phyloP scores from a whole-genome alignment of 2,329 filamentous ascomycete genomes.

The Chrysoporthe austroafricana region DNA sequence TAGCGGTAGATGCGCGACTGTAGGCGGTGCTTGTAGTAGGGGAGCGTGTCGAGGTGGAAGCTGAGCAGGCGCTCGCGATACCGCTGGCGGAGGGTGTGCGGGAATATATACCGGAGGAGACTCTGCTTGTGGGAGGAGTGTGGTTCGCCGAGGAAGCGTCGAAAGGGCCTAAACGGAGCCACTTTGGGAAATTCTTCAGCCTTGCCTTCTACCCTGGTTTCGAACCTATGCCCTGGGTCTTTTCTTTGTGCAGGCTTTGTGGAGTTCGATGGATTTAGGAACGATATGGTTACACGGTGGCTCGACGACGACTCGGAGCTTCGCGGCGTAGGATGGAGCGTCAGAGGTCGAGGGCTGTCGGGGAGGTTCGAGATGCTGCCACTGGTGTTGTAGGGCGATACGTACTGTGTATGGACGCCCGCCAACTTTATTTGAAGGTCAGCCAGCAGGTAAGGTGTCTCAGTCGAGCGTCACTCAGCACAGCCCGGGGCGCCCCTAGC shows the following conservation, averaged over 20 bases:
- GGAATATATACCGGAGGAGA: slow-evolving; percentile 70
- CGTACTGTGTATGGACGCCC: neutral
- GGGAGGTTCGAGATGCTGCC: neutral
- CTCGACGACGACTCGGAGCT: neutral
- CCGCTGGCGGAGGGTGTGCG: slow-evolving; percentile 61
- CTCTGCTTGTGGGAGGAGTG: slow-evolving; percentile 49
- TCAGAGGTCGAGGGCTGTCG: neutral
- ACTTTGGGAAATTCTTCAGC: slow-evolving; percentile 39
- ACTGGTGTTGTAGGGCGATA: neutral
- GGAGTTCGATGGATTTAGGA: neutral
- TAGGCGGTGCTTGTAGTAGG: slow-evolving; percentile 68
- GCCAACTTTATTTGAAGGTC: too few species aligned
- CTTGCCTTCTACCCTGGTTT: neutral
- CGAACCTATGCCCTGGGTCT: neutral
- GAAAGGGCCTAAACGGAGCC: slow-evolving; percentile 50
- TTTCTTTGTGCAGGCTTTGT: neutral
- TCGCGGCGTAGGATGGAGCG: neutral
- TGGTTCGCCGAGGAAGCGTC: slow-evolving; percentile 37
- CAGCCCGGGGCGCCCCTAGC: neutral
- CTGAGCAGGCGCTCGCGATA: slow-evolving; percentile 68
- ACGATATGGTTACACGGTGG: neutral
- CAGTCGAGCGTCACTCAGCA: neutral
- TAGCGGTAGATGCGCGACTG: slow-evolving; percentile 80
- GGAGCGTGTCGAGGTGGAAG: slow-evolving; percentile 76
- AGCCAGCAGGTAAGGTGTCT: too few species aligned